phyloP scores from a whole-genome alignment of 1,139 yeast genomes.

The Yamadazyma spencermartinsiae region DNA sequence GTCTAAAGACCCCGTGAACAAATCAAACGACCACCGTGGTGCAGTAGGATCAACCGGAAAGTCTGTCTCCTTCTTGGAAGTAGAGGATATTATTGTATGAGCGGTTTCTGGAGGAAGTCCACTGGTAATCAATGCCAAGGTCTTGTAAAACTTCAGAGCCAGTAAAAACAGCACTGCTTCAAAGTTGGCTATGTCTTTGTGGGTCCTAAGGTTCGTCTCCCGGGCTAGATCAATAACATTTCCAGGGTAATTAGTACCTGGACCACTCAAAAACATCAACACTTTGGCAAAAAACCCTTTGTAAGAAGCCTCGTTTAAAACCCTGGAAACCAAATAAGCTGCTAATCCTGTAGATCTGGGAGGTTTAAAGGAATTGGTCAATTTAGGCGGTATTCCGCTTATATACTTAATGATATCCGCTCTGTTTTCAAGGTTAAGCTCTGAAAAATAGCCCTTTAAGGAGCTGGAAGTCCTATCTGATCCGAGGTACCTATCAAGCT shows the following conservation, averaged over 20 bases:
- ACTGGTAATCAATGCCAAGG: constrained; percentile 30
- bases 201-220: constrained; percentile 28
- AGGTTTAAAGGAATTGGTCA: constrained; percentile 30
- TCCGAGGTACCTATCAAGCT: neutral
- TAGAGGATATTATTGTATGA: constrained; percentile 15
- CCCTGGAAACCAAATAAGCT: constrained; percentile 21
- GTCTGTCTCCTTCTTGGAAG: constrained; percentile 27
- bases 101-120: constrained; percentile 31
- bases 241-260: constrained; percentile 39
- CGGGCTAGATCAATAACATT: constrained; percentile 22
- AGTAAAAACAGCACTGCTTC: constrained; percentile 26
- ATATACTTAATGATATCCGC: constrained; percentile 16
- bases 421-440: constrained; percentile 5
- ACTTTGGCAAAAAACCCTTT: constrained; percentile 27
- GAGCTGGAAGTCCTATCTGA: neutral
- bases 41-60: constrained; percentile 17
- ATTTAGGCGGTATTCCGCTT: constrained; percentile 21
- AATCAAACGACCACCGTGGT: constrained; percentile 32
- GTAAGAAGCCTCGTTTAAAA: constrained; percentile 22
- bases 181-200: constrained; percentile 33
- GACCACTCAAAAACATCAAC: constrained; percentile 34
- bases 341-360: constrained; percentile 36
- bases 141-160: constrained; percentile 30
- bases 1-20: constrained; percentile 39
- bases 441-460: constrained; percentile 5